Conservation (phyloP, 2,329 filamentous ascomycete species). For the Botryotinia calthae region DNA sequence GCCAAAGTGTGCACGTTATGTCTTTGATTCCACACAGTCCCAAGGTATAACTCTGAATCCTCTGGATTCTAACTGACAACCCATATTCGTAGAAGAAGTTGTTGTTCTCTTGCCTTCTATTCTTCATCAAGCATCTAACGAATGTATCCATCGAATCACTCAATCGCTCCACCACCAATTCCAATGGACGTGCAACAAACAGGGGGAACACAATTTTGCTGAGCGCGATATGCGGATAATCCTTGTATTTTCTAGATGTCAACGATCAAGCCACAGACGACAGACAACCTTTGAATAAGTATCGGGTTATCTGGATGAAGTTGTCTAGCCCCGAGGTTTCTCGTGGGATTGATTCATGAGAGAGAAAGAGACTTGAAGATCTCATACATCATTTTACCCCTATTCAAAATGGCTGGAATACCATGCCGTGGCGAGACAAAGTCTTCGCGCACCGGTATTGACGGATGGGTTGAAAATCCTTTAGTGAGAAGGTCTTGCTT, state of each 20-base stretch:
- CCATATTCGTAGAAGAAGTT: not conserved
- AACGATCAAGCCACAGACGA: slow-evolving; percentile 6
- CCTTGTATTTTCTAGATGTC: not conserved
- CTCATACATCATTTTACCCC: not conserved
- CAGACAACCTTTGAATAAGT: not conserved
- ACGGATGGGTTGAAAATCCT: not conserved
- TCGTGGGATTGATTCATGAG: not conserved
- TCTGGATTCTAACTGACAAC: too few relatives aligned
- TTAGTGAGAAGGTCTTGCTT: not conserved
- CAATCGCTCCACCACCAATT: slow-evolving; percentile 1
- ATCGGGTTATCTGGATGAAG: slow-evolving; percentile 7
- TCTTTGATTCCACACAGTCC: slow-evolving; percentile 1
- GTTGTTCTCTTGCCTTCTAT: not conserved
- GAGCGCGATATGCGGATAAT: slow-evolving; percentile 7
- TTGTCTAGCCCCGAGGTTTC: slow-evolving; percentile 5
- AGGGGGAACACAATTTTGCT: not conserved
- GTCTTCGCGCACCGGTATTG: not conserved
- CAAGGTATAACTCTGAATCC: not conserved
- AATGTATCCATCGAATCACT: slow-evolving; percentile 1
- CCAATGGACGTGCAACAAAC: slow-evolving; percentile 7
- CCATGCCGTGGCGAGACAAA: not conserved
- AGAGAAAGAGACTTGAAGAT: not conserved
- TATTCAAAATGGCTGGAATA: not conserved
- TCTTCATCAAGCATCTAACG: not conserved
- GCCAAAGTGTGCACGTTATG: not conserved